Evolutionary conservation across 1,139 yeast genomes (phyloP).

Genomic region (Hanseniaspora uvarum): DNA sequence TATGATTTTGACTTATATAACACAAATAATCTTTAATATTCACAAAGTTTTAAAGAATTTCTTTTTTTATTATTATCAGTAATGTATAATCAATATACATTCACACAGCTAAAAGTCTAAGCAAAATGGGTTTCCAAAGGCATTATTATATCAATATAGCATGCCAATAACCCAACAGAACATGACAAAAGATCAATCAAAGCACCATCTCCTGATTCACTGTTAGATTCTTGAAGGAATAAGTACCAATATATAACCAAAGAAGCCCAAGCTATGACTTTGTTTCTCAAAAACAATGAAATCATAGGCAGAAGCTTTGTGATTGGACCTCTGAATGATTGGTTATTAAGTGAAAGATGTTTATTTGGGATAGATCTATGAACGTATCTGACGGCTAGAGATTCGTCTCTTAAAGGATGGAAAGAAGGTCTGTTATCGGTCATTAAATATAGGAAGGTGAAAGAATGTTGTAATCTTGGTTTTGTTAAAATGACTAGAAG

Average conservation of each 20-base stretch:
- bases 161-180: conserved; percentile 7
- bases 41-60: too few relatives aligned
- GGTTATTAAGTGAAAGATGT: conserved; percentile 38
- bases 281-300: conserved; percentile 45
- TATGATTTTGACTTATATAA: too few relatives aligned
- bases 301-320: conserved; percentile 61
- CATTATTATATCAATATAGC: conserved; percentile 14
- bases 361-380: conserved; percentile 38
- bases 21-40: too few relatives aligned
- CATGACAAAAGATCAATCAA: conserved; percentile 13
- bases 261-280: conserved; percentile 32
- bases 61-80: too few relatives aligned
- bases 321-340: conserved; percentile 31
- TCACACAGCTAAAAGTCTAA: too few relatives aligned
- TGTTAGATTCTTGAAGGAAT: conserved; percentile 19
- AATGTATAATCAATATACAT: too few relatives aligned
- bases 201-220: background rate
- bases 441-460: background rate
- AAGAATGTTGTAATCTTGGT: too few relatives aligned
- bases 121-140: conserved; percentile 7
- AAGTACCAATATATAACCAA: conserved; percentile 27
- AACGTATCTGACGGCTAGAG: conserved; percentile 12
- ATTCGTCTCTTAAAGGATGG: conserved; percentile 4
- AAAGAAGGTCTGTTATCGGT: background rate
- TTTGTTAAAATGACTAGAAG: too few relatives aligned